phyloP scores from a whole-genome alignment of 2,329 filamentous ascomycete genomes.

The Epichloe festucae region DNA sequence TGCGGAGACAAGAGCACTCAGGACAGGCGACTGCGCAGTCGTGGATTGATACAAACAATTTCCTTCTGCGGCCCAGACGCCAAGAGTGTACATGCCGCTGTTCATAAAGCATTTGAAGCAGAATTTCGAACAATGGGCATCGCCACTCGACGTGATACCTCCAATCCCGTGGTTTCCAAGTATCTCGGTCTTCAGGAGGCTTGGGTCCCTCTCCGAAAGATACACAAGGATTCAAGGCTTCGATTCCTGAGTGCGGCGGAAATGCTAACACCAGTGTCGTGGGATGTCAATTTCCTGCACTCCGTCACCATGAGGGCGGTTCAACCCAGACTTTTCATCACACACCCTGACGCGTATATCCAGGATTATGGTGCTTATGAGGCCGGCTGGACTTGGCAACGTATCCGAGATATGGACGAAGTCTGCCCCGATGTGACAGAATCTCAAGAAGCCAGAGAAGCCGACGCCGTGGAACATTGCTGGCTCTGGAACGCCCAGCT shows the following conservation, averaged over 20 bases:
- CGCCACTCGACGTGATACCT: conserved; percentile 15
- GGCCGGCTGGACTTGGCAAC: conserved; percentile 57
- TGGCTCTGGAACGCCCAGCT: conserved; percentile 56
- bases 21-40: conserved; percentile 60
- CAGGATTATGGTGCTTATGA: conserved; percentile 45
- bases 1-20: conserved; percentile 49
- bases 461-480: conserved; percentile 49
- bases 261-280: conserved; percentile 59
- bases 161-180: conserved; percentile 20
- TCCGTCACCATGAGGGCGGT: conserved; percentile 62
- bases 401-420: conserved; percentile 48
- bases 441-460: conserved; percentile 40
- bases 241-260: conserved; percentile 58
- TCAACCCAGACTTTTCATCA: conserved; percentile 59
- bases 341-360: conserved; percentile 60
- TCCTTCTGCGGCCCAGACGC: conserved; percentile 50
- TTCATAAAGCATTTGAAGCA: conserved; percentile 48
- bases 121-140: conserved; percentile 34
- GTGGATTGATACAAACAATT: conserved; percentile 56
- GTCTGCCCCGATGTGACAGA: conserved; percentile 34
- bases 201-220: conserved; percentile 66
- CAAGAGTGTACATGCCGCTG: conserved; percentile 51
- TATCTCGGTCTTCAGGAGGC: conserved; percentile 51
- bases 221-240: conserved; percentile 60
- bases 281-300: conserved; percentile 58